Evolutionary conservation across 495 filamentous ascomycete genomes (phyloP), one percentile per base, ranked within the genome.

Genomic region (Tirmania nivea): DNA sequence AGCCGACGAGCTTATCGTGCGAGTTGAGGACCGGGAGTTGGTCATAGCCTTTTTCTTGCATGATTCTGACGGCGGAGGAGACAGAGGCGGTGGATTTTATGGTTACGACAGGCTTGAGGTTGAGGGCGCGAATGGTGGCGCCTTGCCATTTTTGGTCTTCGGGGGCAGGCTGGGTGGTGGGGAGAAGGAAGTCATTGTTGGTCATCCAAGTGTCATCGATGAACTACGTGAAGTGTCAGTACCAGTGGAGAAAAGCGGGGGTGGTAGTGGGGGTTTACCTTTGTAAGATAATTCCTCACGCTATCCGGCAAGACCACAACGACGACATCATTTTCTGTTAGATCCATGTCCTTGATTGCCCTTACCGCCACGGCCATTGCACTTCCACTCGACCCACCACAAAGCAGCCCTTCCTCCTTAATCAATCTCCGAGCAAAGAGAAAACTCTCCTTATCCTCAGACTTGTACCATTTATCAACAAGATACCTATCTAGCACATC

Each of bases 381-480:
- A 65, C 84, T 92, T 57, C 90, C 90, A 65, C 86, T 92, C 68
- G 84, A 92, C 39, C 90, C 90, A 57, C 90, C 90, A 34, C 94
- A 89, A 8, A 99, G 73, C 17, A 99, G 74, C 45, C 90, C 90
- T 67, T 99, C 90, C 61, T 99, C 92, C 20, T 83, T 78, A 57
- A 99, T 96, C 34, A 99, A 69, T 47, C 87, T 78, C 19, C 90
- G 77, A 10, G 90, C 84, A 63, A 84, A 89, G 54, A 78, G 71
- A 67, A 99, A 99, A 19, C 86, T 86, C 62, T 94, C 87, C 55
- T 76, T 78, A 58, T 99, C 90, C 39, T 84, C 84, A 3, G 90
- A 96, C 74, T 99, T 99, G 68, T 94, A 93, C 90, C 90, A 99
- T 59, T 80, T 80, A 65, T 94, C 80, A n/a, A 99, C 83, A 20